Base-by-base conservation (phyloP, 345 rosid genomes). In the Hibiscus trionum region DNA sequence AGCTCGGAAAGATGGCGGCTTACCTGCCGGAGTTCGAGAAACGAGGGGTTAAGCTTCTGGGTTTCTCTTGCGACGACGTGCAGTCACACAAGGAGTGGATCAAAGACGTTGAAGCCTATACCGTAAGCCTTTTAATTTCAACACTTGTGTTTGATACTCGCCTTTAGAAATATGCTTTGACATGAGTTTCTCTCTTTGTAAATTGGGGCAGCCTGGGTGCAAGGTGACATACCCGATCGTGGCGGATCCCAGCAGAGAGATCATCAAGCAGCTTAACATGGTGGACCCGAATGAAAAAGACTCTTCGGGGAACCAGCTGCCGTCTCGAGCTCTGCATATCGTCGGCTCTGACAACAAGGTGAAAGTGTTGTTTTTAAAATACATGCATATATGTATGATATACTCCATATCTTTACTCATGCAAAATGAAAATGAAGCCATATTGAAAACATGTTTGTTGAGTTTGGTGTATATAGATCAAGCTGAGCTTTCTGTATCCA, bases 261-360 rank as follows among this genome's bases (percentile, higher is more conserved):
- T 88, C 37, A 81, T 90, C 47, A 77, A 79, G 71, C 81, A 85
- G 61, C 94, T 89, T 37, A 92, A 95, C 83, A 95, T 90, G 97
- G 80, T 92, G 37, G 98, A 90, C 42, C 86, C 98, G 0, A 85
- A 88, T 17, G 91, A 80, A 71, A 83, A 79, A 33, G 93, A 89
- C 42, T 27, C 80, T 15, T 66, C 77, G 0, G 86, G 85, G 27
- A 73, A 72, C 35, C 69, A 33, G 3, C 47, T 82, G 6, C 93
- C 97, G 0, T 91, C 96, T 72, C 86, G 91, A 65, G 92, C 93
- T 60, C 87, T 91, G 70, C 97, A 87, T 72, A 86, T 89, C 3
- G 85, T 92, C 1, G 97, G 86, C 42, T 85, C 89, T 0, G 91
- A 89, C 66, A 74, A 81, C 78, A 86, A 78, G 92, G 96, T 86